phyloP scores from a whole-genome alignment of 257 asterid genomes.

The Solanum dulcamara region DNA sequence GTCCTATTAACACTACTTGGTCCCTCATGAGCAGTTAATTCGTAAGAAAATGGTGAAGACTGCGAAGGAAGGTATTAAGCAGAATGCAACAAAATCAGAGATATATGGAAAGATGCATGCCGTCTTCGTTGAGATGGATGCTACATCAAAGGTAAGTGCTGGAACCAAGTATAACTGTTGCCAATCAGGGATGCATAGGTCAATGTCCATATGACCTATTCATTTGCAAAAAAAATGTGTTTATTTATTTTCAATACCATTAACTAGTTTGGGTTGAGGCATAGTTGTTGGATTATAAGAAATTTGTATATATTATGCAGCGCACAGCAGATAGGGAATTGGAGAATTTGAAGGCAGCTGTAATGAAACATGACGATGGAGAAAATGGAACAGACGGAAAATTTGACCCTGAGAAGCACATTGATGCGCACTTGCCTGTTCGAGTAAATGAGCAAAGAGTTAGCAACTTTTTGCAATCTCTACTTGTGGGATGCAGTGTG shows the following conservation, averaged over 20 bases:
- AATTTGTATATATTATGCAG: conserved; percentile 22
- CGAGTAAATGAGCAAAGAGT: conserved; percentile 92
- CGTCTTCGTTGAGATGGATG: conserved; percentile 81
- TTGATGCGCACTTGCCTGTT: conserved; percentile 86
- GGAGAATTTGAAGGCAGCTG: conserved; percentile 74
- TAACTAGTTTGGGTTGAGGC: neutral
- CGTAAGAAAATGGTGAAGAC: conserved; percentile 74
- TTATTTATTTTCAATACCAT: neutral
- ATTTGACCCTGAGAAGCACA: conserved; percentile 63
- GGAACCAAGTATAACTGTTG: neutral
- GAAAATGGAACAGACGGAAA: conserved; percentile 12
- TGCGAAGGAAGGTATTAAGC: conserved; percentile 65
- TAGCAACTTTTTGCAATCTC: conserved; percentile 81
- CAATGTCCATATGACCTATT: neutral
- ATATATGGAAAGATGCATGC: conserved; percentile 85
- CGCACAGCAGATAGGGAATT: conserved; percentile 48
- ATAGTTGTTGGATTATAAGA: neutral
- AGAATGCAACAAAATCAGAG: conserved; percentile 72
- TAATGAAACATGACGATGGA: conserved; percentile 48
- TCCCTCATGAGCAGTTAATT: conserved; percentile 34
- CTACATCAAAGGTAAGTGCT: conserved; percentile 40
- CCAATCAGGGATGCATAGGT: neutral
- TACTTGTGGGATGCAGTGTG: conserved; percentile 61
- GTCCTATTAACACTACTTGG: neutral
- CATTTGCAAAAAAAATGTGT: neutral